phyloP scores from a whole-genome alignment of 2,329 filamentous ascomycete genomes.

The Cryphonectria carpinicola region DNA sequence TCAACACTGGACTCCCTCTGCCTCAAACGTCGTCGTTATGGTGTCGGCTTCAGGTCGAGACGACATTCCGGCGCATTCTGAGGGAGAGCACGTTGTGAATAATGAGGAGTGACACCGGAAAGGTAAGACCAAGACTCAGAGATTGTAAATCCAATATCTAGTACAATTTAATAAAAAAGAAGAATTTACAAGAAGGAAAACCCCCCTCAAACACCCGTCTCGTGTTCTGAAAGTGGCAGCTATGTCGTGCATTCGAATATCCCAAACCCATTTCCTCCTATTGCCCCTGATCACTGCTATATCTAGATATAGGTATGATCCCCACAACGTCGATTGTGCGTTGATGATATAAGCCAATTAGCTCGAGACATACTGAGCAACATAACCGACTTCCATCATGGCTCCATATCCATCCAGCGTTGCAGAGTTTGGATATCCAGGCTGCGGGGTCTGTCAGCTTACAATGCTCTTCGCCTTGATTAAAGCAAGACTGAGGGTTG shows the following conservation, averaged over 20 bases:
- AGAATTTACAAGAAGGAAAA: not conserved
- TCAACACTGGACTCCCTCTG: not conserved
- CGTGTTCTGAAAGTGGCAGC: not conserved
- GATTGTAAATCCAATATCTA: not conserved
- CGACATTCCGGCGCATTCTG: not conserved
- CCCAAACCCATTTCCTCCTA: not conserved
- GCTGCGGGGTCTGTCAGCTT: slow-evolving; percentile 29
- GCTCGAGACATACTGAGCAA: slow-evolving; percentile 30
- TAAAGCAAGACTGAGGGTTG: not conserved
- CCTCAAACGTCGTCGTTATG: not conserved
- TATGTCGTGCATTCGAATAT: not conserved
- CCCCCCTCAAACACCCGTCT: not conserved
- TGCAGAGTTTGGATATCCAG: slow-evolving; percentile 35
- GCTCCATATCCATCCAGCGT: slow-evolving; percentile 36
- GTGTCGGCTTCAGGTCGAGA: not conserved
- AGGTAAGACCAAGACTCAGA: not conserved
- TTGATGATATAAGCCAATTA: not conserved
- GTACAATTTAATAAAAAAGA: not conserved
- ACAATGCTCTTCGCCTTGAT: not conserved
- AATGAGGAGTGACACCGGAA: not conserved
- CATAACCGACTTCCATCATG: slow-evolving; percentile 39
- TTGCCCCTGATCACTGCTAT: not conserved
- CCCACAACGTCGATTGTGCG: not conserved
- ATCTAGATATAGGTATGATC: not conserved
- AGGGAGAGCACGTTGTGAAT: not conserved